Percentiles rank a stretch among this genome's conserved stretches.
Evolutionary conservation across 805 yeast species (phyloP).

Genomic region (Pichia nanzhaoensis): DNA sequence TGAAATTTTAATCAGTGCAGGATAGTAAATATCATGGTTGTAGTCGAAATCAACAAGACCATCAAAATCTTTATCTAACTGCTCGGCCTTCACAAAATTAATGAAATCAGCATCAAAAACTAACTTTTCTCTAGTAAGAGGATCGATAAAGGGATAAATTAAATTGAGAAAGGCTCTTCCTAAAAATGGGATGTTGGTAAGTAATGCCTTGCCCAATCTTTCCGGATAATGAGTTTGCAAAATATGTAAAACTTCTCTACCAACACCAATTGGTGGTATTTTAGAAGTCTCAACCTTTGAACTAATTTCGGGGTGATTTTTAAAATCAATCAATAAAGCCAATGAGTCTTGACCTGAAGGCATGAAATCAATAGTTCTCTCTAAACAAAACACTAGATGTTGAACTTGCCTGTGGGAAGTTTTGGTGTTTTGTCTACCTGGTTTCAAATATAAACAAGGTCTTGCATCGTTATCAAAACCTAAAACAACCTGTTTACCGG

Average conservation of each 20-base stretch:
- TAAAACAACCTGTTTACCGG: conserved; percentile 87
- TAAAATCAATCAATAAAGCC: conserved; percentile 87
- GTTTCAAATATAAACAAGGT: conserved; percentile 87
- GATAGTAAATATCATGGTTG: conserved; percentile 76
- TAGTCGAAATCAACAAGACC: conserved; percentile 83
- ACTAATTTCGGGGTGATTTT: conserved; percentile 56
- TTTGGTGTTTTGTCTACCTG: conserved; percentile 94
- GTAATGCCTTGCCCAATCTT: conserved; percentile 84
- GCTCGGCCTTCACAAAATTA: conserved; percentile 72
- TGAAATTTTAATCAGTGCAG: conserved; percentile 56
- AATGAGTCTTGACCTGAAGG: conserved; percentile 94
- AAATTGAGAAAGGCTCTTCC: conserved; percentile 90
- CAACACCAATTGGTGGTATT: conserved; percentile 83
- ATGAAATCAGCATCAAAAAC: conserved; percentile 87
- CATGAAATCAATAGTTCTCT: conserved; percentile 89
- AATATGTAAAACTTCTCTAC: conserved; percentile 87
- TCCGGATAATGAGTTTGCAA: conserved; percentile 97
- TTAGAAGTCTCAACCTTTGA: conserved; percentile 52
- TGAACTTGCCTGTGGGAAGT: conserved; percentile 90
- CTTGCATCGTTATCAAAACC: conserved; percentile 88
- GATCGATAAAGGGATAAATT: conserved; percentile 94
- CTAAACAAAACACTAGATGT: conserved; percentile 88
- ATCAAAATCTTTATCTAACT: conserved; percentile 77
- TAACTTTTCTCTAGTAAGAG: conserved; percentile 87
- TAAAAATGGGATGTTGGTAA: conserved; percentile 89